Percentiles rank a stretch among this genome's conserved stretches.
These are phyloP conservation scores for Chytriomyces confervae DNA, from an alignment of 192 early-diverging fungal species.

Conservation along the genomic window DNA sequence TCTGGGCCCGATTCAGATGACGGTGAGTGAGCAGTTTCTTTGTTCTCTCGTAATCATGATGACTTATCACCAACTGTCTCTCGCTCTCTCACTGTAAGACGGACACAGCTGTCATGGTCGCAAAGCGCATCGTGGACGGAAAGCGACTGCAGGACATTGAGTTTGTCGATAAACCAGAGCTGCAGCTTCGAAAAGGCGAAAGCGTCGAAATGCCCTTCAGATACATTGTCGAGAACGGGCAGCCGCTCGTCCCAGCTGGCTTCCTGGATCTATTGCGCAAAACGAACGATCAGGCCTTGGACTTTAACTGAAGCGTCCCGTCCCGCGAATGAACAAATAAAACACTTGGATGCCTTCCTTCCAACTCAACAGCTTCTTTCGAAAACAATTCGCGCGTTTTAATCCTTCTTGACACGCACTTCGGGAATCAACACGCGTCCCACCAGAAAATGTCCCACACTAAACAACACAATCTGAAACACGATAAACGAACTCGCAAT, in stretches of 20 bases:
- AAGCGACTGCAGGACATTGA: slow-evolving; percentile 66
- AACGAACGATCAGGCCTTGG: slow-evolving; percentile 63
- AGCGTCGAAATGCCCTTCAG: slow-evolving; percentile 80
- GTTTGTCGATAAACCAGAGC: slow-evolving; percentile 77
- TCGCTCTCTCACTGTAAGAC: slow-evolving; percentile 43
- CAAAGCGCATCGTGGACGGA: slow-evolving; percentile 69
- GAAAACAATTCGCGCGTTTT: neutral
- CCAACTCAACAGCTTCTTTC: too few species aligned
- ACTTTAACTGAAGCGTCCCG: neutral
- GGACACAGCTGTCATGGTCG: slow-evolving; percentile 79
- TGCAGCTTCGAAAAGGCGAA: slow-evolving; percentile 70
- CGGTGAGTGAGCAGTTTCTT: slow-evolving; percentile 39
- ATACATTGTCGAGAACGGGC: slow-evolving; percentile 63
- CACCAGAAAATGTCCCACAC: slow-evolving; percentile 70
- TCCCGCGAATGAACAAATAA: too few species aligned
- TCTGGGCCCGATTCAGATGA: slow-evolving; percentile 82
- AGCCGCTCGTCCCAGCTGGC: slow-evolving; percentile 71
- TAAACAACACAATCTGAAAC: slow-evolving; percentile 88
- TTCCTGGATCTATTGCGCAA: slow-evolving; percentile 75
- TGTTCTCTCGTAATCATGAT: neutral
- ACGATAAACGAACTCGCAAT: slow-evolving; percentile 92
- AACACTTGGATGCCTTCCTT: too few species aligned
- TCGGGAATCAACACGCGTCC: slow-evolving; percentile 51
- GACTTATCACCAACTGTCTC: neutral
- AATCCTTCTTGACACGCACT: neutral